Percentiles rank a stretch among this genome's conserved stretches.
phyloP scores from a whole-genome alignment of 2,329 filamentous ascomycete species.

The Curvularia verruculosa region DNA sequence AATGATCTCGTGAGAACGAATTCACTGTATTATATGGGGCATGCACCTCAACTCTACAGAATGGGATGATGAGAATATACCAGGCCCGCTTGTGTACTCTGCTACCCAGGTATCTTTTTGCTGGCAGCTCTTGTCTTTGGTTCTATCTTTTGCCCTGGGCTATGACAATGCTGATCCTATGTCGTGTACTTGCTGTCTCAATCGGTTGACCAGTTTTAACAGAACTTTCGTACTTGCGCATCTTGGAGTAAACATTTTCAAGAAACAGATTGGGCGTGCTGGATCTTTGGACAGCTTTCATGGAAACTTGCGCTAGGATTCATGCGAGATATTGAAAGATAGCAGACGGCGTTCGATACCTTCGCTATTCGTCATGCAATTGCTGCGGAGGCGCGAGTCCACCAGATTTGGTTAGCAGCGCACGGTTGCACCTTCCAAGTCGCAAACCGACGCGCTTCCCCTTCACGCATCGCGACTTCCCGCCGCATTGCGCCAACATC shows the following conservation, averaged over 20 bases:
- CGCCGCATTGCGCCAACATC: slow-evolving; percentile 30
- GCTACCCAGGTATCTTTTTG: neutral
- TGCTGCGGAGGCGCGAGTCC: neutral
- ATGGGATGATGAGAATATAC: neutral
- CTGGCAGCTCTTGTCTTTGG: neutral
- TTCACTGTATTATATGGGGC: slow-evolving; percentile 13
- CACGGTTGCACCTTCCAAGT: slow-evolving; percentile 34
- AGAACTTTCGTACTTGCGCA: neutral
- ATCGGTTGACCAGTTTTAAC: neutral
- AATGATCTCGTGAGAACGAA: neutral
- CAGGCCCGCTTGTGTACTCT: neutral
- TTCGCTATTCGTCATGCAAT: neutral
- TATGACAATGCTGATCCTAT: neutral
- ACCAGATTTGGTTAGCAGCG: slow-evolving; percentile 20
- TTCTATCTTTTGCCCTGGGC: neutral
- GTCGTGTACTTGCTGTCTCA: neutral
- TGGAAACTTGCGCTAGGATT: neutral
- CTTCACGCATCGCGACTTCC: slow-evolving; percentile 43
- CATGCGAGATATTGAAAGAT: neutral
- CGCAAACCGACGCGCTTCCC: slow-evolving; percentile 39
- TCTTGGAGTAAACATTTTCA: neutral
- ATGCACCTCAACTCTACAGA: slow-evolving; percentile 2
- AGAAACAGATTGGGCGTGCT: too few relatives aligned
- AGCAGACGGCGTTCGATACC: neutral
- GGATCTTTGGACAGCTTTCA: neutral